Evolutionary conservation across 768 basidiomycete genomes (phyloP).

Genomic region (Pilatotrama ljubarskyi): DNA sequence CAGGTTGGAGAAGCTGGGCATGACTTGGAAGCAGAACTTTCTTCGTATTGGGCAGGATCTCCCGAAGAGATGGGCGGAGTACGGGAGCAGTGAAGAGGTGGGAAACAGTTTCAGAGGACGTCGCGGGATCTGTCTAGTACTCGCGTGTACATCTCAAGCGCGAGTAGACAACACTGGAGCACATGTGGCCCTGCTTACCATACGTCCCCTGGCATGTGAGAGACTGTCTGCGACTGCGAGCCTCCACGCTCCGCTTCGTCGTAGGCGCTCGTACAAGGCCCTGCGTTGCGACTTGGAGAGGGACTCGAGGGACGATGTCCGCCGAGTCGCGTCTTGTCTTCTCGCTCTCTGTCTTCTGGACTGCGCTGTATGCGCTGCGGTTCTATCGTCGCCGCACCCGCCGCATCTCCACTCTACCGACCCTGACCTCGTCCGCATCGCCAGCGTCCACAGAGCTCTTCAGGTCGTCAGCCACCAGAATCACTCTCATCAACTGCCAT

Average conservation of each 20-base stretch:
- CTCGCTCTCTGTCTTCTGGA: slow-evolving; percentile 15
- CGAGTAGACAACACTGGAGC: no score
- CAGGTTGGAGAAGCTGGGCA: neutral
- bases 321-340: no score
- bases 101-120: neutral
- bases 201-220: no score
- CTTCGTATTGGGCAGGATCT: neutral
- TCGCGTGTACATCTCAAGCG: slow-evolving; percentile 7
- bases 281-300: no score
- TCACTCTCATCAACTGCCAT: slow-evolving; percentile 27
- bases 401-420: neutral
- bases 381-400: neutral
- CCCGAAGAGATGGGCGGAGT: neutral
- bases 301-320: no score
- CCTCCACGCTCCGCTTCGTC: no score
- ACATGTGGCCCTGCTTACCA: no score
- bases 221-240: no score
- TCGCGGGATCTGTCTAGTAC: slow-evolving; percentile 1
- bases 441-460: slow-evolving; percentile 14
- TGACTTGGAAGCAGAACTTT: neutral
- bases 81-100: neutral
- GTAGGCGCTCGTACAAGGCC: no score
- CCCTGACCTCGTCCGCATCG: neutral
- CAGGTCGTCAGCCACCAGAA: slow-evolving; percentile 5
- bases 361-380: slow-evolving; percentile 1